Evolutionary conservation across 805 yeast genomes (phyloP).

Genomic region (Candida sithepensis): DNA sequence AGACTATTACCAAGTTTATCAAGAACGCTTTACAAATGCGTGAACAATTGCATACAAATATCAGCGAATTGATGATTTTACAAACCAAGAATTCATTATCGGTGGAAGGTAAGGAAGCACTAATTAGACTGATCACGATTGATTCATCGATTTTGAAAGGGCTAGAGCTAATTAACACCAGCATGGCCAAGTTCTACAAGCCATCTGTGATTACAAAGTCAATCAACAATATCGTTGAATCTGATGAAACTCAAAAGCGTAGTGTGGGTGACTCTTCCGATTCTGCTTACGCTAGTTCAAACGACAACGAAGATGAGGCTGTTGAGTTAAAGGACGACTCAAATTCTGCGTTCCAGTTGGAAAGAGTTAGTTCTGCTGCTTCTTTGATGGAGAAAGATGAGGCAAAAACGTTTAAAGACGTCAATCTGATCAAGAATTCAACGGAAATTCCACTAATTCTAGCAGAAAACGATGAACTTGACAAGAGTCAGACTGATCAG

Average conservation of each 20-base stretch:
- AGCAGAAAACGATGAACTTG: not conserved
- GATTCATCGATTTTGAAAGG: constrained; percentile 68
- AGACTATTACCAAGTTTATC: constrained; percentile 27
- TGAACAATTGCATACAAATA: constrained; percentile 42
- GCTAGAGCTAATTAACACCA: constrained; percentile 29
- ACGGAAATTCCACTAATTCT: not conserved
- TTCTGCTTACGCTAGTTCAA: not conserved
- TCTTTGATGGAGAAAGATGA: constrained; percentile 19
- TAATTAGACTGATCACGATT: constrained; percentile 63
- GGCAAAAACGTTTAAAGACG: constrained; percentile 16
- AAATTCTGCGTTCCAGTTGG: constrained; percentile 2
- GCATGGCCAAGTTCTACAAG: constrained; percentile 6
- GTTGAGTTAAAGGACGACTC: constrained; percentile 13
- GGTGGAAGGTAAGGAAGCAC: constrained; percentile 69
- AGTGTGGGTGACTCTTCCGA: not conserved
- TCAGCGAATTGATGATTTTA: constrained; percentile 54
- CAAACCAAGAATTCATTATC: constrained; percentile 54
- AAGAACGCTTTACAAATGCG: constrained; percentile 39
- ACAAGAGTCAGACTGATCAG: too few relatives aligned
- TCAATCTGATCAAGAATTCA: not conserved
- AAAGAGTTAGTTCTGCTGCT: constrained; percentile 7
- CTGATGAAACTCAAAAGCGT: constrained; percentile 5
- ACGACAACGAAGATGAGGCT: constrained; percentile 9
- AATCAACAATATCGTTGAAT: constrained; percentile 5
- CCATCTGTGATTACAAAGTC: not conserved